A percentile compares a stretch with the other conserved stretches of the same genome.
These are phyloP conservation scores for Lepiota brunneoincarnata DNA, from an alignment of 768 basidiomycete genomes.

Conservation along the genomic window DNA sequence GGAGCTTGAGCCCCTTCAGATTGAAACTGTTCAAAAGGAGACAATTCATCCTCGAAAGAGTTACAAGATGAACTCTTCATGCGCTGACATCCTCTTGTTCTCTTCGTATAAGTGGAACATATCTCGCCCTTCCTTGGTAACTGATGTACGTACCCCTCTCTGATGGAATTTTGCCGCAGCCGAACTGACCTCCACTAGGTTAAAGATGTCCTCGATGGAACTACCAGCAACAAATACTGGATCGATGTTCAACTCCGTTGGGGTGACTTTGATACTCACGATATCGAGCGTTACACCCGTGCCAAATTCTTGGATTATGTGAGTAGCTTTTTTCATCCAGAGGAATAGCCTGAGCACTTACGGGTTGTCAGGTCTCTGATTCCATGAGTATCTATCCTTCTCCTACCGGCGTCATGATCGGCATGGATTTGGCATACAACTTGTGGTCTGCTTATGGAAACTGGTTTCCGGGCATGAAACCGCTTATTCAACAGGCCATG, in stretches of 20 bases:
- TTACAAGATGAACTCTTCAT: conserved; percentile 99
- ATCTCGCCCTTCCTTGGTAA: conserved; percentile 90
- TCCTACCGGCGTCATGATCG: conserved; percentile 98
- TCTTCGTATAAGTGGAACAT: conserved; percentile 99
- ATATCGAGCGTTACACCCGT: conserved; percentile 97
- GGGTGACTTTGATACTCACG: conserved; percentile 99
- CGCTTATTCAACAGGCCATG: conserved; percentile 97
- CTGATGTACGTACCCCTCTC: conserved; percentile 59
- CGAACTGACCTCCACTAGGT: conserved; percentile 38
- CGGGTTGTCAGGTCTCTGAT: conserved; percentile 67
- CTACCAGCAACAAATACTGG: conserved; percentile 99
- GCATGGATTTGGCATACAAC: conserved; percentile 98
- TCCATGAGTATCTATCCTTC: conserved; percentile 99
- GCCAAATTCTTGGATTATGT: conserved; percentile 99
- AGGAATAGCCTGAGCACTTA: conserved; percentile 5
- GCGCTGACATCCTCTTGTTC: conserved; percentile 96
- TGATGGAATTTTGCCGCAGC: background rate
- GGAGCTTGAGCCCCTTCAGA: conserved; percentile 95
- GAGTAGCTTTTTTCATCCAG: conserved; percentile 21
- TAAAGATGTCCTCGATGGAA: conserved; percentile 97
- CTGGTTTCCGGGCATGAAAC: conserved; percentile 99
- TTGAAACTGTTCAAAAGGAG: conserved; percentile 99
- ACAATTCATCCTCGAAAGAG: conserved; percentile 99
- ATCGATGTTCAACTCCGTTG: conserved; percentile 92
- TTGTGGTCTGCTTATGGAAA: conserved; percentile 98